Evolutionary conservation across 2,329 filamentous ascomycete species (phyloP), one percentile per base, ranked within the genome.

Genomic region (Fulvia fulva): DNA sequence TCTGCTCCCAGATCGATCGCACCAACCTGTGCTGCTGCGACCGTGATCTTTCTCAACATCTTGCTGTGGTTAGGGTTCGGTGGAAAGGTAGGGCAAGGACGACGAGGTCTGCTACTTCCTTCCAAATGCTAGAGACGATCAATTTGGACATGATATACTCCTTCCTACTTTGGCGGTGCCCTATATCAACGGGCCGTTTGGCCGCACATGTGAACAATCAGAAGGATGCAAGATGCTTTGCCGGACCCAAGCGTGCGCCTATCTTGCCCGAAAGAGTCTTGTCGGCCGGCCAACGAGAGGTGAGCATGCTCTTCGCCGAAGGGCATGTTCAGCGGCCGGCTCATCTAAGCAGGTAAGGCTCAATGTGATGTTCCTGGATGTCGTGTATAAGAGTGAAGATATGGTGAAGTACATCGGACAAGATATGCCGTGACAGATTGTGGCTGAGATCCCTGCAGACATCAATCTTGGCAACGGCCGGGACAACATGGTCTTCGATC

Each of bases 21-120:
- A 58, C 81, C 81, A 67, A 84, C 73, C 68, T 83, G 81, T 61
- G 81, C 81, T 0, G 81, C 81, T 2, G 81, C 81, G n/a, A 83
- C 74, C 54, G 71, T 76, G 58, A 80, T 65, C 41, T 67, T 74
- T 55, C 77, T 71, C 44, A 74, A 53, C 75, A 77, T 77, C 16
- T 21, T 67, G 51, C 32, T 21, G n/a, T 28, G 26, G 19, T 34
- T 22, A 47, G 22, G 44, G 45, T 23, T 19, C 26, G 11, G 49
- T 51, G 25, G 22, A 25, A 26, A 16, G 8, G 44, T 47, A 47
- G 44, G 44, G 44, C 44, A 26, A 47, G 44, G 21, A n/a, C 3
- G 25, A 47, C 25, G 25, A 19, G 12, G 8, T 26, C 44, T 47
- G n/a, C 25, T 23, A 25, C 21, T n/a, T 3, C 41, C 8, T n/a